Conservation (phyloP, 441 rosid genomes). For the Euphorbia celastroides region DNA sequence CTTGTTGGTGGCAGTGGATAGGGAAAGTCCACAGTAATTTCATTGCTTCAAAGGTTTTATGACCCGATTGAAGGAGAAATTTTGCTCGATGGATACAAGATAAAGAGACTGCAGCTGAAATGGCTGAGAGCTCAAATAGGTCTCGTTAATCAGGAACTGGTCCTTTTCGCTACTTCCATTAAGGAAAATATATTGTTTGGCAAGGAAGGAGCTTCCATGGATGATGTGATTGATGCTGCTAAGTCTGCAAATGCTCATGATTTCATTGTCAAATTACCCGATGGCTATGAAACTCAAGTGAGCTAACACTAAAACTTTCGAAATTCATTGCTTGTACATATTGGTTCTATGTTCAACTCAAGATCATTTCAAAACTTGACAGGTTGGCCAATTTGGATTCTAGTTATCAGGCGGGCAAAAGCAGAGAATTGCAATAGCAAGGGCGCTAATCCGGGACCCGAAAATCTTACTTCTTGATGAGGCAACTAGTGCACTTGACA, state of each 20-base stretch:
- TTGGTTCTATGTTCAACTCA: background rate
- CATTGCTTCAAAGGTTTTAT: constrained; percentile 62
- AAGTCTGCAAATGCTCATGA: constrained; percentile 66
- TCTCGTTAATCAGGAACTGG: constrained; percentile 63
- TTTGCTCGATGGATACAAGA: constrained; percentile 55
- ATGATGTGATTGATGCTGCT: constrained; percentile 49
- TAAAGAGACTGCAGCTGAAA: constrained; percentile 49
- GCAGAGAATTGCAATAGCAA: constrained; percentile 66
- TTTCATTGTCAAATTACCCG: constrained; percentile 56
- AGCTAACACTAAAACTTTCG: constrained; percentile 20
- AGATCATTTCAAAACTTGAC: background rate
- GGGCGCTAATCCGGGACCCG: constrained; percentile 59
- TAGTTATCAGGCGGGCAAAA: constrained; percentile 73
- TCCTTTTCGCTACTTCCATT: constrained; percentile 62
- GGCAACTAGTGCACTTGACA: constrained; percentile 67
- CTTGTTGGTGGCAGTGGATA: constrained; percentile 69
- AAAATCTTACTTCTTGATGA: constrained; percentile 63
- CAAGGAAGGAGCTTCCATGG: constrained; percentile 61
- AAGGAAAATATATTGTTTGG: constrained; percentile 60
- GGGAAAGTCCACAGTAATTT: constrained; percentile 56
- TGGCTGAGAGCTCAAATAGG: constrained; percentile 77
- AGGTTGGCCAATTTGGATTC: constrained; percentile 71
- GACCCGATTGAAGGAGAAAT: constrained; percentile 54
- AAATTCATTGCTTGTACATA: background rate
- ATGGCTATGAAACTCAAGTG: constrained; percentile 67